Conservation (phyloP, 2,329 filamentous ascomycete species). For the Exophiala viscosa region DNA sequence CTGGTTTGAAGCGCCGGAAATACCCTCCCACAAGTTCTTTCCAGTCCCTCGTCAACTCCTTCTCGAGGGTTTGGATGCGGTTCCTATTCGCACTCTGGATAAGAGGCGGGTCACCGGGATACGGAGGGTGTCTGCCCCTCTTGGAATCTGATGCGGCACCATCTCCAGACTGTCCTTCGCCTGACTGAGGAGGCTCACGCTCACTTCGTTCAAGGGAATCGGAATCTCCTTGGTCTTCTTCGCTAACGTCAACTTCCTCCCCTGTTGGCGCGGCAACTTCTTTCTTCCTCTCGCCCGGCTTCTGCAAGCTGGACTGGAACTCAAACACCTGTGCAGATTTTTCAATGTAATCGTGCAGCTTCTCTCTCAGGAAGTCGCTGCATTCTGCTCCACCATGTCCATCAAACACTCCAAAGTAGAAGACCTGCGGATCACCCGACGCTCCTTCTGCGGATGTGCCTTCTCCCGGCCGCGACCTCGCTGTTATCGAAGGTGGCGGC, state of each 20-base stretch:
- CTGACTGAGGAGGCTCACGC: constrained; percentile 7
- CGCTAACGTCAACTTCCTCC: constrained; percentile 12
- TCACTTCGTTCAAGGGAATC: constrained; percentile 11
- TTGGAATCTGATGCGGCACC: constrained; percentile 20
- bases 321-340: constrained; percentile 72
- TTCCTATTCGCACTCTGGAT: constrained; percentile 53
- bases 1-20: constrained; percentile 82
- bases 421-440: constrained; percentile 88
- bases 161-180: constrained; percentile 31
- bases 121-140: constrained; percentile 1
- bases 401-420: constrained; percentile 96
- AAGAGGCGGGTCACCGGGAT: constrained; percentile 42
- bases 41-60: constrained; percentile 70
- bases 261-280: constrained; percentile 1
- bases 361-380: constrained; percentile 77
- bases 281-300: constrained; percentile 21
- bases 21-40: constrained; percentile 85
- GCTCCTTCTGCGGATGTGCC: constrained; percentile 65
- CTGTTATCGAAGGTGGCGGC: constrained; percentile 62
- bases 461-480: constrained; percentile 27
- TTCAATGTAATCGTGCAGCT: constrained; percentile 85
- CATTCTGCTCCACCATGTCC: constrained; percentile 90
- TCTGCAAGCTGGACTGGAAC: constrained; percentile 69
- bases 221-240: constrained; percentile 15
- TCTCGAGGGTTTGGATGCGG: constrained; percentile 66